Conservation (phyloP, 2,329 filamentous ascomycete genomes). For the Apiospora sp. region DNA sequence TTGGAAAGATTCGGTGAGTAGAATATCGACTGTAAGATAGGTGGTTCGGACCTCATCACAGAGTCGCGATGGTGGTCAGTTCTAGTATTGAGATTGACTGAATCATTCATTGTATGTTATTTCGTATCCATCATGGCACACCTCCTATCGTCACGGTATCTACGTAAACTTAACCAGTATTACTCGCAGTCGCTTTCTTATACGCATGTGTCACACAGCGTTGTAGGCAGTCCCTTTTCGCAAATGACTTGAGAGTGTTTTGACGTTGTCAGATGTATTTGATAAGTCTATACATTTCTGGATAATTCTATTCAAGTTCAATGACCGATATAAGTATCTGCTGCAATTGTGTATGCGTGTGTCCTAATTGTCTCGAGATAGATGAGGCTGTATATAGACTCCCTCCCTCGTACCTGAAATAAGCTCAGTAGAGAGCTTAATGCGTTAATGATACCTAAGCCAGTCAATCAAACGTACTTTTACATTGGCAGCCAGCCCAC, state of each 20-base stretch:
- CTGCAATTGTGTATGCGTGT: not conserved
- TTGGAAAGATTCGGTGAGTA: not conserved
- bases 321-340: not conserved
- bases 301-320: too few species aligned
- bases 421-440: not conserved
- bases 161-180: not conserved
- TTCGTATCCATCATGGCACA: not conserved
- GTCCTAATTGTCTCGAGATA: not conserved
- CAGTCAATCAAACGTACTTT: not conserved
- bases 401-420: not conserved
- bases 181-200: too few species aligned
- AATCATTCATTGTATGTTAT: not conserved
- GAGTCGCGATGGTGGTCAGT: not conserved
- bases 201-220: too few species aligned
- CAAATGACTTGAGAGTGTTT: not conserved
- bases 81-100: not conserved
- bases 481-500: not conserved
- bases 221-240: too few species aligned
- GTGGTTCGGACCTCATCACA: not conserved
- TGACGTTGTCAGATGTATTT: not conserved
- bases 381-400: not conserved
- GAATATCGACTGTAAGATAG: not conserved
- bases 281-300: not conserved
- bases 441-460: conserved; percentile 7
- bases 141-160: not conserved